Evolutionary conservation across 1,284 basidiomycete genomes (phyloP).

Genomic region (Tylopilus sp.): DNA sequence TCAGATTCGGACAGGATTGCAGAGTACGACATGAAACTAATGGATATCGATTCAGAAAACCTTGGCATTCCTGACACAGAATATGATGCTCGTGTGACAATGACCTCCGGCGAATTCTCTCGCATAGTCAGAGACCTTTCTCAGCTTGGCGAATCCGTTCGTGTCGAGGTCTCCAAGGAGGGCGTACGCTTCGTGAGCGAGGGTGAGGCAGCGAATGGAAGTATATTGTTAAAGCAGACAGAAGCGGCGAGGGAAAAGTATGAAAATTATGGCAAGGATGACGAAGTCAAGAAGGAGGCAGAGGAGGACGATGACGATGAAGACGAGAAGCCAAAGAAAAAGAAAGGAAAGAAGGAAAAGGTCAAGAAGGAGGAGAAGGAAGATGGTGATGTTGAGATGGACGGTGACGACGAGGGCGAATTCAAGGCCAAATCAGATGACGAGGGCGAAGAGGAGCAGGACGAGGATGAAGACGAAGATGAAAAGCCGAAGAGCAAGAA

Average conservation of each 20-base stretch:
- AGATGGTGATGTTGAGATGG: slow-evolving; percentile 53
- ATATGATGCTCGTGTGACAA: slow-evolving; percentile 94
- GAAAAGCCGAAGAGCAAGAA: slow-evolving; percentile 65
- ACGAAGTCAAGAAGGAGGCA: slow-evolving; percentile 57
- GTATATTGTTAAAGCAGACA: slow-evolving; percentile 85
- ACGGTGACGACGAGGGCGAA: slow-evolving; percentile 54
- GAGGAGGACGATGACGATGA: slow-evolving; percentile 52
- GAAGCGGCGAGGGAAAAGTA: slow-evolving; percentile 56
- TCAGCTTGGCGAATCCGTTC: slow-evolving; percentile 94
- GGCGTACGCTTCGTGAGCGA: slow-evolving; percentile 95
- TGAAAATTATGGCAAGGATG: slow-evolving; percentile 59
- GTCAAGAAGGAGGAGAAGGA: slow-evolving; percentile 55
- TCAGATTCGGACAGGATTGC: slow-evolving; percentile 94
- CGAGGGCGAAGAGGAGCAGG: slow-evolving; percentile 66
- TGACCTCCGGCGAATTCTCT: slow-evolving; percentile 90
- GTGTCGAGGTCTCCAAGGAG: slow-evolving; percentile 97
- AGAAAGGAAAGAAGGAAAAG: slow-evolving; percentile 60
- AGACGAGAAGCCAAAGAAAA: slow-evolving; percentile 52
- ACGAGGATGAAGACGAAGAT: slow-evolving; percentile 70
- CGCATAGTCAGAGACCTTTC: slow-evolving; percentile 95
- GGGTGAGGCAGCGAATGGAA: slow-evolving; percentile 95
- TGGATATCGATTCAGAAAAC: slow-evolving; percentile 98
- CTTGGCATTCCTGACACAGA: slow-evolving; percentile 99
- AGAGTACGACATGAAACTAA: slow-evolving; percentile 99
- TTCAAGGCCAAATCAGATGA: slow-evolving; percentile 59